Evolutionary conservation across 2,329 filamentous ascomycete species (phyloP), one percentile per base, ranked within the genome.

Genomic region (Pseudophaeomoniella oleicola): DNA sequence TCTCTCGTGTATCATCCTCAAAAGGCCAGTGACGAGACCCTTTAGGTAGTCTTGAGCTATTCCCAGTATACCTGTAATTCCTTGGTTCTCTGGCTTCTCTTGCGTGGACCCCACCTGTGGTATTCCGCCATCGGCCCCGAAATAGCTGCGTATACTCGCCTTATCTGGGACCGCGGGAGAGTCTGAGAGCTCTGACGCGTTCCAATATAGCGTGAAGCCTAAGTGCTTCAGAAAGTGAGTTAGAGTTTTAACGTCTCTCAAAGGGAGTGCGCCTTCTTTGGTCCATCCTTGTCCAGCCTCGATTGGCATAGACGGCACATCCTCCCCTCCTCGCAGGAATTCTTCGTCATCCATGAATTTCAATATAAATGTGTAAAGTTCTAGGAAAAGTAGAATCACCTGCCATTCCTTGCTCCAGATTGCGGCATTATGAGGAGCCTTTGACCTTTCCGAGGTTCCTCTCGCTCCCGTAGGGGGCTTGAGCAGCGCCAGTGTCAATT

Each of bases 321-420:
- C 55, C 29, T 56, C 60, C 42, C 71, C 60, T 38, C 69, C 67
- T 39, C 75, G 72, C 42, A 93, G 81, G 52, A 98, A 98, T 48
- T 98, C 90, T 46, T 96, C 88, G 44, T 98, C 90, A 47, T 98
- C 90, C 54, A 88, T 93, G 19, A 96, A 75, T 47, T 90, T 81
- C 10, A 96, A 64, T 2, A 94, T 75, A 53, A 96, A 96, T 2
- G 81, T 85, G 53, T 94, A 98, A 0, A 98, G 70, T 49, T 98
- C 90, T 4, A 98, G 68, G 51, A 98, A 96, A 1, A 98, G 69
- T 0, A 96, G 65, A 30, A 94, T 74, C 1, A 90, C 78, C 13
- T 81, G 78, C 90, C 90, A 98, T 52, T 96, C 85, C 46, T 78
- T 71, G 16, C 67, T 59, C 58, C 66, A 48, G n/a, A 16, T 36